These are phyloP conservation scores for Suhomyces choctaworum DNA, from an alignment of 1,139 yeast species.

Conservation along the genomic window DNA sequence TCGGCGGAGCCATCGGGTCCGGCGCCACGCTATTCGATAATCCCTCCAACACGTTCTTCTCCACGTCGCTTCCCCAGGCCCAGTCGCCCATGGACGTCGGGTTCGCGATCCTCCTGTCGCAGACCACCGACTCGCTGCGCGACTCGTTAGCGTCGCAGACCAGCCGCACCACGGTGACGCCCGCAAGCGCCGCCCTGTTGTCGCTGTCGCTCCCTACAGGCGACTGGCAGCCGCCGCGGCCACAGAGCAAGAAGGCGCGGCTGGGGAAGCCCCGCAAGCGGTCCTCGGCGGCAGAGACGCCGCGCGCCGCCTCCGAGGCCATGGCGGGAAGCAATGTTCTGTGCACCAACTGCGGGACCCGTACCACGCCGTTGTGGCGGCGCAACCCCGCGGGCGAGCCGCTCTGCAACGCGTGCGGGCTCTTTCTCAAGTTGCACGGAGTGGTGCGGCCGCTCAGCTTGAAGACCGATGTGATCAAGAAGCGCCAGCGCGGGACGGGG, in stretches of 20 bases:
- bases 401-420: constrained; percentile 31
- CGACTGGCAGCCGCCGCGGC: constrained; percentile 8
- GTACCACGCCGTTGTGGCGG: constrained; percentile 31
- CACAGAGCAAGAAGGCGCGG: constrained; percentile 14
- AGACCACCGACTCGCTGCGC: constrained; percentile 3
- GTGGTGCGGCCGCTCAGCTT: constrained; percentile 30
- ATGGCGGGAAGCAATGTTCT: constrained; percentile 12
- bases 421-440: constrained; percentile 29
- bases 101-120: constrained; percentile 8
- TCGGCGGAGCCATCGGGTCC: too few relatives aligned
- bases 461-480: constrained; percentile 31
- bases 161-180: background rate
- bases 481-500: constrained; percentile 26
- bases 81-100: constrained; percentile 13
- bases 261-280: constrained; percentile 15
- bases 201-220: background rate
- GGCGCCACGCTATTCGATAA: constrained; percentile 11
- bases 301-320: background rate
- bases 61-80: constrained; percentile 12
- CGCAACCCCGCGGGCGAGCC: constrained; percentile 31
- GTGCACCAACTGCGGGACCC: constrained; percentile 30
- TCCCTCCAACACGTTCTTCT: constrained; percentile 11
- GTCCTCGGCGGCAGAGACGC: constrained; percentile 1
- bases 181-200: background rate
- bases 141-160: background rate